Evolutionary conservation across 306 rosid genomes (phyloP).

Genomic region (Adenanthera pavonina): DNA sequence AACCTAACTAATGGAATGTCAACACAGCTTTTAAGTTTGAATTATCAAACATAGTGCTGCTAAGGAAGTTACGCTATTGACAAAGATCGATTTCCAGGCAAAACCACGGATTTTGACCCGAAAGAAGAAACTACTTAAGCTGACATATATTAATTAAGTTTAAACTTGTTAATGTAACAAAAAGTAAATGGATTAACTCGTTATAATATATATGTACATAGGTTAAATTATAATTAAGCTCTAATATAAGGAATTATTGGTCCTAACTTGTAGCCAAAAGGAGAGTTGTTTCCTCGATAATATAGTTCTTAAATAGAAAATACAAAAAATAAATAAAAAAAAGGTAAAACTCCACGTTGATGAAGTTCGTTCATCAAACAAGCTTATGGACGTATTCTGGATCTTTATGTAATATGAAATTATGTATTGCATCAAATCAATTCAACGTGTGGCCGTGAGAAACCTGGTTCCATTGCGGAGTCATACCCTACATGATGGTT

Average conservation of each 20-base stretch:
- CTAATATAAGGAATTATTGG: background rate
- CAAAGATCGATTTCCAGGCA: background rate
- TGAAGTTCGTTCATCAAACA: too few relatives aligned
- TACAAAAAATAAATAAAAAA: too few relatives aligned
- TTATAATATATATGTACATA: background rate
- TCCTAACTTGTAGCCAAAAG: background rate
- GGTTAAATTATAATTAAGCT: too few relatives aligned
- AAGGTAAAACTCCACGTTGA: too few relatives aligned
- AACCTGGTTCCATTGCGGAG: background rate
- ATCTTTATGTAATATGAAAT: background rate
- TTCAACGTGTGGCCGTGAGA: conserved; percentile 28
- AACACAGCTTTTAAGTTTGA: background rate
- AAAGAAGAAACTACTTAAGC: background rate
- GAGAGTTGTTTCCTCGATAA: background rate
- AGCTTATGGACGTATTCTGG: too few relatives aligned
- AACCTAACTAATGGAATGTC: background rate
- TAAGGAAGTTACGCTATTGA: too few relatives aligned
- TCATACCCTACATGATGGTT: conserved; percentile 8
- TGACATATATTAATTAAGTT: too few relatives aligned
- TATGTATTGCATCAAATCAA: background rate
- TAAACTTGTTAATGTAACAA: too few relatives aligned
- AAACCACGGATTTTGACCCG: background rate
- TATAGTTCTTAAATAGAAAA: too few relatives aligned
- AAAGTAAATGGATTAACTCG: background rate
- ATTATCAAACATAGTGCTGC: background rate